Conservation (phyloP, 1,139 yeast species). For the Lodderomyces margitis region DNA sequence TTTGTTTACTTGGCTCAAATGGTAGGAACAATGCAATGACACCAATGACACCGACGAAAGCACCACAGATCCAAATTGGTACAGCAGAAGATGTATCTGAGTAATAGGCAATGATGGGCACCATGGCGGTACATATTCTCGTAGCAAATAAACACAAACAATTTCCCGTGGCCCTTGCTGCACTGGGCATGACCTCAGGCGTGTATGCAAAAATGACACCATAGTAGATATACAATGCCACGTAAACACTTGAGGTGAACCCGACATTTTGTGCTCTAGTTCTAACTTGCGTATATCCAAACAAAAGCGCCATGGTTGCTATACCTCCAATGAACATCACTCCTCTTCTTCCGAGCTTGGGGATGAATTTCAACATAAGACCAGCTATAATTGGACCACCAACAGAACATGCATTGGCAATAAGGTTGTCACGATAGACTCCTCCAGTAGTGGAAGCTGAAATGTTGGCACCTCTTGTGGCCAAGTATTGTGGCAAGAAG, state of each 20-base stretch:
- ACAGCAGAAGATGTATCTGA: conserved; percentile 26
- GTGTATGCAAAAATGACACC: conserved; percentile 34
- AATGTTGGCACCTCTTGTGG: conserved; percentile 39
- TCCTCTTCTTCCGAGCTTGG: conserved; percentile 32
- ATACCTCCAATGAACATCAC: conserved; percentile 34
- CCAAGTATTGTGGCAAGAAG: conserved; percentile 37
- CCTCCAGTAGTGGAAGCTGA: conserved; percentile 26
- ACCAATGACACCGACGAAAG: conserved; percentile 31
- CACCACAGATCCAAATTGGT: conserved; percentile 39
- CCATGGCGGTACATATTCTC: conserved; percentile 28
- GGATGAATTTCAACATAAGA: conserved; percentile 23
- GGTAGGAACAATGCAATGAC: conserved; percentile 30
- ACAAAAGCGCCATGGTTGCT: conserved; percentile 32
- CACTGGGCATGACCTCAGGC: conserved; percentile 35
- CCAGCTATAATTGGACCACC: conserved; percentile 38
- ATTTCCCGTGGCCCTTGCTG: conserved; percentile 37
- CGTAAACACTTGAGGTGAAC: conserved; percentile 28
- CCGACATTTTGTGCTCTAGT: conserved; percentile 30
- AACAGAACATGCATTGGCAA: conserved; percentile 27
- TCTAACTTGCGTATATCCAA: conserved; percentile 33
- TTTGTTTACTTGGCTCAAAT: conserved; percentile 32
- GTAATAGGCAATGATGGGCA: conserved; percentile 32
- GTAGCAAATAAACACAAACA: conserved; percentile 30
- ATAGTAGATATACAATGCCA: conserved; percentile 31
- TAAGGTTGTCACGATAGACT: conserved; percentile 32